A percentile compares a stretch with the other conserved stretches of the same genome.
Evolutionary conservation across 1,284 basidiomycete genomes (phyloP).

Genomic region (Rhodotorula sp.): DNA sequence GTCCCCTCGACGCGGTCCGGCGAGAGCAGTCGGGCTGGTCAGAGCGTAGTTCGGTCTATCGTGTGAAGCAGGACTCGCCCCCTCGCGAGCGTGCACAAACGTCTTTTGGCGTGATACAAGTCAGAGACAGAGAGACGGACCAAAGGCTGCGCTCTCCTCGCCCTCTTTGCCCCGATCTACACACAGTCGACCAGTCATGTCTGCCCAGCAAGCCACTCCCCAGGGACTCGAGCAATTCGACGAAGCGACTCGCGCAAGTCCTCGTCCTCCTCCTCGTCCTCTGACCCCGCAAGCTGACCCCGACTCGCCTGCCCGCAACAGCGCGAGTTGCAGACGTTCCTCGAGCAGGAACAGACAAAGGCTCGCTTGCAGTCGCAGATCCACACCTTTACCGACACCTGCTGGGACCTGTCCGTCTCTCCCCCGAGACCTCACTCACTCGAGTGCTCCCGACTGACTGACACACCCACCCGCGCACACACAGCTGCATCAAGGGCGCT

Average conservation of each 20-base stretch:
- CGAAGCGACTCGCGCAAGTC: conserved; percentile 57
- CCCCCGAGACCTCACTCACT: conserved; percentile 3
- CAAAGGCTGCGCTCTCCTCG: background rate
- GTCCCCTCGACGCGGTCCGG: no score
- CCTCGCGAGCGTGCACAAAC: no score
- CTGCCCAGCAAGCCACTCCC: background rate
- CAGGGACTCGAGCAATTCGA: conserved; percentile 58
- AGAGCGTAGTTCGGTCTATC: no score
- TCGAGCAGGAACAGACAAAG: conserved; percentile 84
- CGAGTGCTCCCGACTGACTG: background rate
- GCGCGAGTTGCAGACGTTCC: conserved; percentile 76
- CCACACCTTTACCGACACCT: conserved; percentile 69
- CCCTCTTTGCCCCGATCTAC: background rate
- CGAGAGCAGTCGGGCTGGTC: no score
- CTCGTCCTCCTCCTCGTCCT: background rate
- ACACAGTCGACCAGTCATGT: background rate
- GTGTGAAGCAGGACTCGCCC: no score
- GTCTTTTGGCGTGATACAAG: no score
- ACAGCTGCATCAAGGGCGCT: conserved; percentile 77
- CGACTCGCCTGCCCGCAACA: conserved; percentile 51
- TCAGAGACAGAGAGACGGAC: background rate
- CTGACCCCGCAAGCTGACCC: conserved; percentile 41
- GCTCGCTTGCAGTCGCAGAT: conserved; percentile 57
- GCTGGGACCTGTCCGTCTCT: conserved; percentile 63
- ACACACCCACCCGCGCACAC: conserved; percentile 12